Evolutionary conservation across 2,329 filamentous ascomycete genomes (phyloP), one percentile per base, ranked within the genome.

Genomic region (Colletotrichum aenigma): DNA sequence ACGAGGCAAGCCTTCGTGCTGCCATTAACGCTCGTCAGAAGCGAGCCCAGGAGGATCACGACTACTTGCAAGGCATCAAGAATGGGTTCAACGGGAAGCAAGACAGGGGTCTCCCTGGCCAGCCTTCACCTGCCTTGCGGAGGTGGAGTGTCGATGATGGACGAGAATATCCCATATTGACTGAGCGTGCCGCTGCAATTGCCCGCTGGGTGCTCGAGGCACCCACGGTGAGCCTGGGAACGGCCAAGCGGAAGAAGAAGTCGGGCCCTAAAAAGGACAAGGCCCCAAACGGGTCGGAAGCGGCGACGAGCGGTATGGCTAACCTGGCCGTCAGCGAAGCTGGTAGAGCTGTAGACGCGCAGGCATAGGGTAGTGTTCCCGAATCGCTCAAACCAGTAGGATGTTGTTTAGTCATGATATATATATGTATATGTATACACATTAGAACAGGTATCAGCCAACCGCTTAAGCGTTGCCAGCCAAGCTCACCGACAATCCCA

Each of bases 141-240:
- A 85, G 91, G 10, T 93, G 91, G 91, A 89, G 90, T 7, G 88
- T 91, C 71, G 92, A 94, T 68, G 91, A 93, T 75, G 90, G 89
- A 1, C 91, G 91, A 79, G 93, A 95, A 78, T 94, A 94, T 81
- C 91, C 91, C 4, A 92, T 95, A 77, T 88, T 90, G 21, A 94
- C 93, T 2, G 93, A 94, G 77, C 89, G 94, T 26, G 94, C 94
- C 1, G 89, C 91, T 64, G 90, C 91, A 21, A 91, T 96, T 74
- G 90, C 92, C 1, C 85, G 90, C 56, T 97, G 95, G 94, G 90
- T 96, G 26, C 85, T 85, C 65, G 88, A 93, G 74, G 91, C 90
- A 1, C 91, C 90, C 7, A 76, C 82, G 0, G 83, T 85, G n/a
- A 78, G 81, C 26, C 78, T 78, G n/a, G 82, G 83, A 28, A 78